Evolutionary conservation across 495 filamentous ascomycete species (phyloP).

Genomic region (Aspergillus nidulans): DNA sequence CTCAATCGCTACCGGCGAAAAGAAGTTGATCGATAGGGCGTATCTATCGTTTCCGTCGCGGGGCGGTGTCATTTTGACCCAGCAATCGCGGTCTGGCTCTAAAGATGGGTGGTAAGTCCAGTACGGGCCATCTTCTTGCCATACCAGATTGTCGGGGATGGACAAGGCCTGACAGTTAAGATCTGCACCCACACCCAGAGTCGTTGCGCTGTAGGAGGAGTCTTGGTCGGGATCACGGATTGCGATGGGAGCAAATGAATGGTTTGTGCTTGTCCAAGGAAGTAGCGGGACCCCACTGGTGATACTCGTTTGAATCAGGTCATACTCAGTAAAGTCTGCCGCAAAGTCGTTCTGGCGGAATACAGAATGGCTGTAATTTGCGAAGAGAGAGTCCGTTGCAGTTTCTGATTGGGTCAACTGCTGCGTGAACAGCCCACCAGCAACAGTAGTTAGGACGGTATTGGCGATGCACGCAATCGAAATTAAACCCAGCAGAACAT

Average conservation of each 20-base stretch:
- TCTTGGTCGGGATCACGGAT: constrained; percentile 22
- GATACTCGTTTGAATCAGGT: constrained; percentile 39
- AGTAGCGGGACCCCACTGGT: constrained; percentile 35
- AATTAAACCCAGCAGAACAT: constrained; percentile 29
- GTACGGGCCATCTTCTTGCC: constrained; percentile 15
- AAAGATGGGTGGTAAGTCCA: constrained; percentile 31
- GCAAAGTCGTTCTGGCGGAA: constrained; percentile 35
- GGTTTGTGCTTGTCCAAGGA: constrained; percentile 33
- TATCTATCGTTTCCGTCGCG: constrained; percentile 24
- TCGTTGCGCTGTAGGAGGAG: constrained; percentile 28
- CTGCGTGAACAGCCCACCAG: constrained; percentile 38
- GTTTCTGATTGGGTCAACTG: constrained; percentile 28
- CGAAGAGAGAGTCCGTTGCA: constrained; percentile 20
- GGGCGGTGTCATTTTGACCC: constrained; percentile 24
- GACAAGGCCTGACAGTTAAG: constrained; percentile 28
- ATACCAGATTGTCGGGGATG: constrained; percentile 12
- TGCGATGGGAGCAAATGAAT: constrained; percentile 34
- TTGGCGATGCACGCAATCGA: constrained; percentile 36
- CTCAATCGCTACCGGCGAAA: constrained; percentile 25
- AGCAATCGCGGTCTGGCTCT: constrained; percentile 25
- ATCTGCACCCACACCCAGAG: constrained; percentile 29
- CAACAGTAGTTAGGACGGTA: constrained; percentile 31
- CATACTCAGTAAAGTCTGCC: constrained; percentile 38
- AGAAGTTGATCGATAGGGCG: constrained; percentile 35
- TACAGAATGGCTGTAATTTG: constrained; percentile 33